Evolutionary conservation across 1,284 basidiomycete genomes (phyloP), one percentile per base, ranked within the genome.

Genomic region (Sporisorium graminicola): DNA sequence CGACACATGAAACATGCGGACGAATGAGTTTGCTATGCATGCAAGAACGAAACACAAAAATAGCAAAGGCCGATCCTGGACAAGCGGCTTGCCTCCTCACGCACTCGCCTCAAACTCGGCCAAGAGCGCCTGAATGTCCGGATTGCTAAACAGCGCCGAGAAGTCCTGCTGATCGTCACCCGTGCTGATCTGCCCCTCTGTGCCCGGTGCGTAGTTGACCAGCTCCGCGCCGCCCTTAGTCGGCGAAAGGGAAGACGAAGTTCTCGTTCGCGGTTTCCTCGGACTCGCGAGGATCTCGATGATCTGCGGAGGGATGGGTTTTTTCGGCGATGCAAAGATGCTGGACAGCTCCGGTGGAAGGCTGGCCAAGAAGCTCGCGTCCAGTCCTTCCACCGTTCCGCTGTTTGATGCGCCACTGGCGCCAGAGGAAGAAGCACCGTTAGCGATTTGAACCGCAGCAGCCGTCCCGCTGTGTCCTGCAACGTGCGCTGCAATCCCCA

Each of bases 401-500:
- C n/a, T 31, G 18, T 12, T 14, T 3, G 22, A 24, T 29, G 16
- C 47, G 27, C 3, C 18, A n/a, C 44, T 47, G 26, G 46, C 14
- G 5, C 27, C 31, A 20, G n/a, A 27, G 40, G 51, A 8, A 7
- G 49, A 29, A 4, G 27, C 3, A 10, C 49, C 26, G n/a, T 54
- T 49, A 16, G 57, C 62, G 4, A 65, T 60, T 42, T 49, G 43
- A 4, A 70, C 59, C 10, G 72, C 62, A 0, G 72, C 58, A 26
- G 51, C 59, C 0, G 47, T 35, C 0, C 53, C 65, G n/a, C 54
- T 50, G 26, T 43, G 27, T 0, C 55, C 62, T 4, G 65, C 59
- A 1, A 80, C 72, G 40, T 83, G 81, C 18, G 82, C 81, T 9
- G 82, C 81, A 9, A 84, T 49, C 2, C 81, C 82, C 5, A 57